A percentile compares a stretch with the other conserved stretches of the same genome.
Conservation (phyloP, 1,284 basidiomycete species). For the Rhodotorula sp. region DNA sequence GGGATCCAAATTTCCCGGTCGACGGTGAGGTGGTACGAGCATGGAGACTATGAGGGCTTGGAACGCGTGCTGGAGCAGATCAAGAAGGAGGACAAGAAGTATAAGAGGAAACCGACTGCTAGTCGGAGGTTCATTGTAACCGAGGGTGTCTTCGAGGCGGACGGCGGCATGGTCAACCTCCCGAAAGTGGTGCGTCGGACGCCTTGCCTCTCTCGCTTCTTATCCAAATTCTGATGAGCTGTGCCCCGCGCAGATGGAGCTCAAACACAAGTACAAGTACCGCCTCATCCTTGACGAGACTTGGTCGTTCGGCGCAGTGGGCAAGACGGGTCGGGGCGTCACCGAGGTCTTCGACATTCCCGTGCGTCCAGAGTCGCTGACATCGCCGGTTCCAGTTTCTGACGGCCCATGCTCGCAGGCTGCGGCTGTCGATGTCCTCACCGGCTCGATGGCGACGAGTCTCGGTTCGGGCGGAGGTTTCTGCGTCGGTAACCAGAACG, state of each 20-base stretch:
- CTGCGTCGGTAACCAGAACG: conserved; percentile 81
- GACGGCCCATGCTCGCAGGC: conserved; percentile 45
- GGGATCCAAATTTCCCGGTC: conserved; percentile 95
- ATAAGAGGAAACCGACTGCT: conserved; percentile 69
- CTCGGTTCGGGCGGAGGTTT: conserved; percentile 87
- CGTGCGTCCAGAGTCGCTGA: conserved; percentile 56
- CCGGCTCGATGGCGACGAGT: conserved; percentile 80
- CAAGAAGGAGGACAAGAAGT: conserved; percentile 83
- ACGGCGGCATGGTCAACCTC: conserved; percentile 85
- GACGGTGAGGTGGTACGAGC: conserved; percentile 91
- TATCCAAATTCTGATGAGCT: not conserved
- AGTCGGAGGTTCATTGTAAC: conserved; percentile 87
- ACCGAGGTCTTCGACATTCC: conserved; percentile 92
- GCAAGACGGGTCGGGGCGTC: conserved; percentile 86
- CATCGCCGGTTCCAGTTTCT: not conserved
- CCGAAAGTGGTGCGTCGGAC: conserved; percentile 73
- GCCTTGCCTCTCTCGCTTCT: accelerated
- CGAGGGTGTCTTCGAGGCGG: conserved; percentile 94
- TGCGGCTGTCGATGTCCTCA: conserved; percentile 56
- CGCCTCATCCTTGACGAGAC: conserved; percentile 91
- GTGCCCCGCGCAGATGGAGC: conserved; percentile 64
- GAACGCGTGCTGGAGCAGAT: conserved; percentile 80
- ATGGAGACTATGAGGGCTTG: conserved; percentile 87
- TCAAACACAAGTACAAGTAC: conserved; percentile 95
- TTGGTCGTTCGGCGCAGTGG: conserved; percentile 88